Base-by-base conservation (phyloP, 805 yeast species). In the Candida sithepensis region DNA sequence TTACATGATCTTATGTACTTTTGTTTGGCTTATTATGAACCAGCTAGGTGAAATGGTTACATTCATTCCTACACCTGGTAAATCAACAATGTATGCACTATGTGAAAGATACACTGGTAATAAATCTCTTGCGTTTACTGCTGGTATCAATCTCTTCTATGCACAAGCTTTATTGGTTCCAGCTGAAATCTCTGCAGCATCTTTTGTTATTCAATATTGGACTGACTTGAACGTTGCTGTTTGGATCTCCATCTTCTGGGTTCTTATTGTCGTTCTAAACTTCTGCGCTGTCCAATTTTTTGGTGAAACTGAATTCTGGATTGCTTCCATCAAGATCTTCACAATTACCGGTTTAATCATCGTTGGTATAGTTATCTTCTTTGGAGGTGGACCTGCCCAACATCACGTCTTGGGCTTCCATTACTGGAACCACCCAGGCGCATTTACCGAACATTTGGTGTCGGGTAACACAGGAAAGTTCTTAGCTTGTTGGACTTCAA, bases 41-140 rank as follows among this genome's bases (percentile, higher is more conserved):
- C 71, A 79, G 36, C 65, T 83, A 44, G 87, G 85, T 46, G 88
- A 82, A 61, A 77, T 83, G 71, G 86, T 84, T 19, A 75, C 84
- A 23, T 83, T 70, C 55, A 53, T 77, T 28, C 84, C 84, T 1
- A 70, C 79, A 39, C 78, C 81, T 20, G 84, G 86, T 59, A 84
- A 75, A 45, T 52, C 62, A 2, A 60, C 67, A 7, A 36, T 56
- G 20, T 54, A 49, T 23, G 63, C 66, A 8, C 46, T 64, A 19
- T 48, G 59, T 53, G 57, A 54, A 38, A 54, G 66, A 53, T 63
- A 62, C 43, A 57, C 63, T 10, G 66, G 68, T 16, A 60, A 58
- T 44, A 47, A 45, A 18, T 52, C 64, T 3, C 24, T 64, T 28
- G 49, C 63, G 0, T 64, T 69, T 36, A 60, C 70, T 6, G 66